These are phyloP conservation scores for Mortierella sp. DNA, from an alignment of 371 early-diverging fungal species.

Conservation along the genomic window DNA sequence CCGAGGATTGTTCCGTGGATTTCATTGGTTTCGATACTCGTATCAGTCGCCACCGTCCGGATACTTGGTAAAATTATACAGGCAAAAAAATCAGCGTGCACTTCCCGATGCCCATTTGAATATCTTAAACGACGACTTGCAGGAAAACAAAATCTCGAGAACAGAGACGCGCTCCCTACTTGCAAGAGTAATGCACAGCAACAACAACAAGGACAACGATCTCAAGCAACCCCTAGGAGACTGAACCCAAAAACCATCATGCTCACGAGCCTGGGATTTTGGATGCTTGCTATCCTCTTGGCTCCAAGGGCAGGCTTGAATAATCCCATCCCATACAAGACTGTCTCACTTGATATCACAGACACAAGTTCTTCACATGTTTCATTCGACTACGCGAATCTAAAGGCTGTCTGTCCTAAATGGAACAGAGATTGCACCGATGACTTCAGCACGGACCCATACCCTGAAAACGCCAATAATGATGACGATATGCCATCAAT, in stretches of 20 bases:
- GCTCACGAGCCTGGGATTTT: conserved; percentile 11
- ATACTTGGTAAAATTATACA: neutral
- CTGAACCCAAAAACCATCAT: conserved; percentile 12
- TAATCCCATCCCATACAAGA: conserved; percentile 2
- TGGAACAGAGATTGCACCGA: neutral
- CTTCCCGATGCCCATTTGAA: conserved; percentile 1
- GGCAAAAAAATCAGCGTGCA: neutral
- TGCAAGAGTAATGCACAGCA: neutral
- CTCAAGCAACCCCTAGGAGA: neutral
- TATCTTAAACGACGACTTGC: neutral
- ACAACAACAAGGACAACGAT: neutral
- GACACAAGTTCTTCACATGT: neutral
- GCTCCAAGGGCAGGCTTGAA: conserved; percentile 20
- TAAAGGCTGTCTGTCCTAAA: neutral
- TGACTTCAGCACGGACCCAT: neutral
- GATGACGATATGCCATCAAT: neutral
- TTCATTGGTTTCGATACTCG: neutral
- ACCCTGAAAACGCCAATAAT: neutral
- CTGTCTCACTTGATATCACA: neutral
- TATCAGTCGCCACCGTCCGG: neutral
- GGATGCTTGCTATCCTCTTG: conserved; percentile 9
- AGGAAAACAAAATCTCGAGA: neutral
- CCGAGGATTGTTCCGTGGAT: neutral
- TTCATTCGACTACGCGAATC: no score
- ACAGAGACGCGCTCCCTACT: neutral